Conservation (phyloP, 495 filamentous ascomycete genomes). For the Copromyces sp. region DNA sequence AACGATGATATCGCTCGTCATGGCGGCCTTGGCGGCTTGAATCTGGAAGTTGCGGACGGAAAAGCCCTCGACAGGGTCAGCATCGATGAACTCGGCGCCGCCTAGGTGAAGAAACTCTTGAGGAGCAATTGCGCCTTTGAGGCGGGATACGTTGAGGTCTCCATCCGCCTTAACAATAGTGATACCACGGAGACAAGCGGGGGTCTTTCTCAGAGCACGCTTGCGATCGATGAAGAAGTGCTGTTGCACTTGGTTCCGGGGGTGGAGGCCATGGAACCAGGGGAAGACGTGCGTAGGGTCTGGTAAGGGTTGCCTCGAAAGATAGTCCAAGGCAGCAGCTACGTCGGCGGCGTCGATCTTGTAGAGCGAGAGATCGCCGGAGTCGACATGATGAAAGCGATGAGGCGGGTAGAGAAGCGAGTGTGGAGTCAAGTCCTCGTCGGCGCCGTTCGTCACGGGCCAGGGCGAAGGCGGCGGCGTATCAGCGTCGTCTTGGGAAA, state of each 20-base stretch:
- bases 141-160: slow-evolving; percentile 57
- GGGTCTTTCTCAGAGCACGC: slow-evolving; percentile 60
- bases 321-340: slow-evolving; percentile 60
- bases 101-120: slow-evolving; percentile 58
- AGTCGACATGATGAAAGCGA: slow-evolving; percentile 42
- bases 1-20: slow-evolving; percentile 82
- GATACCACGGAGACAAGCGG: slow-evolving; percentile 68
- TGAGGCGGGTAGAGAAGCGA: slow-evolving; percentile 72
- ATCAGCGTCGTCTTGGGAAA: slow-evolving; percentile 47
- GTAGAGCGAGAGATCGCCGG: slow-evolving; percentile 53
- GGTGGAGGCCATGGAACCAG: slow-evolving; percentile 96
- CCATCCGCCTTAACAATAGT: slow-evolving; percentile 84
- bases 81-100: slow-evolving; percentile 51
- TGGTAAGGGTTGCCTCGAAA: slow-evolving; percentile 67
- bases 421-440: slow-evolving; percentile 36
- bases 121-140: slow-evolving; percentile 77
- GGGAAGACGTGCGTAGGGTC: slow-evolving; percentile 80
- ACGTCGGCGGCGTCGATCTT: slow-evolving; percentile 60
- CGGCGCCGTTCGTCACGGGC: slow-evolving; percentile 21
- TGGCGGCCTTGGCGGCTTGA: slow-evolving; percentile 79
- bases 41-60: slow-evolving; percentile 93
- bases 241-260: slow-evolving; percentile 76
- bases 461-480: slow-evolving; percentile 56
- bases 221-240: slow-evolving; percentile 77
- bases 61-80: slow-evolving; percentile 78